A percentile compares a stretch with the other conserved stretches of the same genome.
Evolutionary conservation across 352 stramenopile species (phyloP).

Genomic region (Globisporangium mamillatum): DNA sequence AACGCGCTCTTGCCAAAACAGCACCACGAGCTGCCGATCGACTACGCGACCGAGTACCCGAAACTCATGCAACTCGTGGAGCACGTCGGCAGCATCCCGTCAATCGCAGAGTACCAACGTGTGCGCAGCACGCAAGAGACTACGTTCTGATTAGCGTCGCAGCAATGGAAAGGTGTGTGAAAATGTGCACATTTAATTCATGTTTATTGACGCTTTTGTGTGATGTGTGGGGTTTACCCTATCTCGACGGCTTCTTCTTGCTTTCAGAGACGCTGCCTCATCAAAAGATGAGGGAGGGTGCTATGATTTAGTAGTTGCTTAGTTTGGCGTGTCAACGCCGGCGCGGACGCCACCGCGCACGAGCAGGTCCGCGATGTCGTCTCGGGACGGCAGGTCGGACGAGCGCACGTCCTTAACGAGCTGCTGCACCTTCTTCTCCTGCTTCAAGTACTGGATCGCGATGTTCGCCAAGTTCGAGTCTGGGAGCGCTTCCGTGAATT

Average conservation of each 20-base stretch:
- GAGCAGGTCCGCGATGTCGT: slow-evolving; percentile 74
- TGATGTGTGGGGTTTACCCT: background rate
- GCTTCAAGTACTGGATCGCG: slow-evolving; percentile 93
- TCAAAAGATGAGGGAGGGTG: background rate
- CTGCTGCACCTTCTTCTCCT: slow-evolving; percentile 91
- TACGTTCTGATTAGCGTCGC: background rate
- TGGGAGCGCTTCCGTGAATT: slow-evolving; percentile 94
- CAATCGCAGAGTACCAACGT: slow-evolving; percentile 17
- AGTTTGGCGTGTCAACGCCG: slow-evolving; percentile 52
- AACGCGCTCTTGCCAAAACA: slow-evolving; percentile 32
- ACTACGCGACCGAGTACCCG: slow-evolving; percentile 25
- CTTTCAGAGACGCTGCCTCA: background rate
- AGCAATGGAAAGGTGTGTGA: background rate
- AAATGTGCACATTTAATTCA: slow-evolving; percentile 4
- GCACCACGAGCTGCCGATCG: slow-evolving; percentile 24
- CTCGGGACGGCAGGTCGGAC: slow-evolving; percentile 50
- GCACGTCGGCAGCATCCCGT: slow-evolving; percentile 8
- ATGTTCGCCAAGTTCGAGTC: slow-evolving; percentile 89
- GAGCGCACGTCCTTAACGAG: slow-evolving; percentile 71
- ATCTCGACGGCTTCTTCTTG: background rate
- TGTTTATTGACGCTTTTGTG: slow-evolving; percentile 9
- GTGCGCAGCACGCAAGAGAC: slow-evolving; percentile 9
- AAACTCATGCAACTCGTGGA: slow-evolving; percentile 19
- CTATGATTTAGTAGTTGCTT: slow-evolving; percentile 1
- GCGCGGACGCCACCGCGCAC: slow-evolving; percentile 72